Evolutionary conservation across 2,329 filamentous ascomycete species (phyloP).

Genomic region (Pseudomassariella vexata): DNA sequence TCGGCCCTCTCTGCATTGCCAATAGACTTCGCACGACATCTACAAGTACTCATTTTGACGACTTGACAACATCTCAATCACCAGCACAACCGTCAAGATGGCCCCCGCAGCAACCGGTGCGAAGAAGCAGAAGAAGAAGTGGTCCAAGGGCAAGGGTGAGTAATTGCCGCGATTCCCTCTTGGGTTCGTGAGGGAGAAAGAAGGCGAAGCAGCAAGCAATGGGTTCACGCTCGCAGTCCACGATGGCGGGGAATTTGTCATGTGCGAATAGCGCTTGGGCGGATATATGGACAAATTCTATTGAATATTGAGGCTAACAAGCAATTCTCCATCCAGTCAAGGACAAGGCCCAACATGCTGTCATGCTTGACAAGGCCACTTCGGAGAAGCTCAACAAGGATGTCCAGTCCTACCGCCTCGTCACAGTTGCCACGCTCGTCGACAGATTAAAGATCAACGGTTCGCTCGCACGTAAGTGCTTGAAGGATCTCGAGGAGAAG

Average conservation of each 20-base stretch:
- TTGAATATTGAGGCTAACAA: constrained; percentile 17
- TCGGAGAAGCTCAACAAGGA: constrained; percentile 99
- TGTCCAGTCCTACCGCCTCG: constrained; percentile 99
- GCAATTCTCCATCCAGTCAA: constrained; percentile 62
- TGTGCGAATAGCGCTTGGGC: too few species aligned
- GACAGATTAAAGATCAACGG: constrained; percentile 99
- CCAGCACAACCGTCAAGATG: constrained; percentile 34
- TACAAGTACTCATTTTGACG: constrained; percentile 2
- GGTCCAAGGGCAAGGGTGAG: constrained; percentile 68
- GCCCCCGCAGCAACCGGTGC: constrained; percentile 53
- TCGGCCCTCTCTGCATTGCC: too few species aligned
- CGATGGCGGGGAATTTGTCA: too few species aligned
- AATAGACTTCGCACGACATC: too few species aligned
- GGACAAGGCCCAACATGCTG: constrained; percentile 99
- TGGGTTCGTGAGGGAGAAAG: too few species aligned
- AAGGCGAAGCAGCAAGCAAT: too few species aligned
- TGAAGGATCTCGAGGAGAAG: constrained; percentile 94
- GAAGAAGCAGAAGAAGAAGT: constrained; percentile 83
- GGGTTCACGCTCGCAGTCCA: too few species aligned
- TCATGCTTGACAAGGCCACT: constrained; percentile 96
- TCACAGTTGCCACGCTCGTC: constrained; percentile 97
- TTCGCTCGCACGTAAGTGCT: constrained; percentile 83
- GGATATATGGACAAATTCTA: constrained; percentile 1
- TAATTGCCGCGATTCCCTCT: constrained; percentile 13
- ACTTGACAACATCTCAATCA: constrained; percentile 17